Percentiles rank a stretch among this genome's conserved stretches.
Evolutionary conservation across 129 eudicot species (phyloP).

Genomic region (Arctium minus): DNA sequence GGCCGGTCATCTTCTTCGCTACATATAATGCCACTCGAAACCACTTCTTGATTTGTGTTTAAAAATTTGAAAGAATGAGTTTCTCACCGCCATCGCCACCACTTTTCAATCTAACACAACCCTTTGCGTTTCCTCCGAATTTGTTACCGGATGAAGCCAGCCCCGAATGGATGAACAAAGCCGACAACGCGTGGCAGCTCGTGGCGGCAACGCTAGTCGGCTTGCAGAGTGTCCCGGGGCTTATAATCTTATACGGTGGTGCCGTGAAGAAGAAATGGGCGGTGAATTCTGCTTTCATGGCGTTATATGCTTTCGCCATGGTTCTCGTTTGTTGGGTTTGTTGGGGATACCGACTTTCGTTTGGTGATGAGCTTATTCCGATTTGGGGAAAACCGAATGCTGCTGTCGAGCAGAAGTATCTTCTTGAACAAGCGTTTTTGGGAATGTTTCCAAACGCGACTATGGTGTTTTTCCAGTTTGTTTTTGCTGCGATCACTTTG

Average conservation of each 20-base stretch:
- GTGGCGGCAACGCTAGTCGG: constrained; percentile 64
- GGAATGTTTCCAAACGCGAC: constrained; percentile 64
- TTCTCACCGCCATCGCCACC: constrained; percentile 29
- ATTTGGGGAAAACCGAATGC: constrained; percentile 48
- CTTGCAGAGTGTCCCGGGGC: constrained; percentile 57
- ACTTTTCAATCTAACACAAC: constrained; percentile 6
- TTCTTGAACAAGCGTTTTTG: constrained; percentile 43
- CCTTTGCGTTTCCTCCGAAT: constrained; percentile 42
- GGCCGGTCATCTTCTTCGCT: constrained; percentile 18
- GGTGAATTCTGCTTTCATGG: constrained; percentile 70
- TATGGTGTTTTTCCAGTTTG: constrained; percentile 58
- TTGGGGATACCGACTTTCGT: constrained; percentile 68
- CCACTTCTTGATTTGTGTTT: background rate
- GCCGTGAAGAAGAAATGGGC: constrained; percentile 71
- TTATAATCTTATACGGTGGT: constrained; percentile 56
- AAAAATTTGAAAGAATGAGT: constrained; percentile 10
- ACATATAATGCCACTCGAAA: background rate
- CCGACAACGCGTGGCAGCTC: constrained; percentile 71
- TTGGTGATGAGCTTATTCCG: constrained; percentile 44
- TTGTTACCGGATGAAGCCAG: constrained; percentile 48
- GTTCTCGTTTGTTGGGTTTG: constrained; percentile 71
- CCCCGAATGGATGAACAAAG: constrained; percentile 75
- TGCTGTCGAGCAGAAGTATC: constrained; percentile 44
- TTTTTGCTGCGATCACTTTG: constrained; percentile 58
- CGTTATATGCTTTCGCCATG: constrained; percentile 61